Conservation (phyloP, 176 grass and related monocot species). For the Thinopyrum elongatum region DNA sequence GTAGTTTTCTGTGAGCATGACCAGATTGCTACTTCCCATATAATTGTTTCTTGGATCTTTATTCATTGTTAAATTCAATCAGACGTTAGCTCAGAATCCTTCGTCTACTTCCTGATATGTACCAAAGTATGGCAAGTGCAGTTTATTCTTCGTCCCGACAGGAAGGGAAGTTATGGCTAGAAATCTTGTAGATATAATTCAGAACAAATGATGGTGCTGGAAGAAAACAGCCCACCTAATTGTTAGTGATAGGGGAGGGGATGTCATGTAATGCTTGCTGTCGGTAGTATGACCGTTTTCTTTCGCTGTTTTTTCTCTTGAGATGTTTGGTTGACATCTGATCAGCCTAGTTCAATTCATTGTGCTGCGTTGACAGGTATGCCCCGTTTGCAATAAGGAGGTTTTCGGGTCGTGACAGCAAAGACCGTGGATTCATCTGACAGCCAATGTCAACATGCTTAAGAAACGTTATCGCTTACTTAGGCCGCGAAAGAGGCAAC, state of each 20-base stretch:
- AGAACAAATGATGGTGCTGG: not conserved
- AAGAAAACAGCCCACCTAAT: not conserved
- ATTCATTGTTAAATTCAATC: not conserved
- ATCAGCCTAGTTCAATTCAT: constrained; percentile 14
- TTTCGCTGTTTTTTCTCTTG: not conserved
- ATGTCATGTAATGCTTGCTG: not conserved
- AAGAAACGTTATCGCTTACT: not conserved
- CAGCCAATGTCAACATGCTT: not conserved
- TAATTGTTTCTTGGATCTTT: constrained; percentile 1
- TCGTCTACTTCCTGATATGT: not conserved
- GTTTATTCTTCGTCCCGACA: not conserved
- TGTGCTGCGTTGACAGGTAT: constrained; percentile 42
- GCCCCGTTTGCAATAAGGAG: constrained; percentile 75
- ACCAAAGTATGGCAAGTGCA: not conserved
- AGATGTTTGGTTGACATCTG: not conserved
- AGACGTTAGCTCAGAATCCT: not conserved
- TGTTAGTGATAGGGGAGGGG: not conserved
- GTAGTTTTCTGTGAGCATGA: not conserved
- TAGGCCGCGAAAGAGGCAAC: not conserved
- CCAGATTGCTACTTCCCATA: not conserved
- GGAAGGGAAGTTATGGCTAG: not conserved
- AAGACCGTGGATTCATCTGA: constrained; percentile 17
- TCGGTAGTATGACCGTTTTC: not conserved
- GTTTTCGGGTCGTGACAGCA: constrained; percentile 51
- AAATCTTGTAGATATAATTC: not conserved